These are phyloP conservation scores for Closterium sp. DNA, from an alignment of 139 green algal genomes.

Conservation along the genomic window DNA sequence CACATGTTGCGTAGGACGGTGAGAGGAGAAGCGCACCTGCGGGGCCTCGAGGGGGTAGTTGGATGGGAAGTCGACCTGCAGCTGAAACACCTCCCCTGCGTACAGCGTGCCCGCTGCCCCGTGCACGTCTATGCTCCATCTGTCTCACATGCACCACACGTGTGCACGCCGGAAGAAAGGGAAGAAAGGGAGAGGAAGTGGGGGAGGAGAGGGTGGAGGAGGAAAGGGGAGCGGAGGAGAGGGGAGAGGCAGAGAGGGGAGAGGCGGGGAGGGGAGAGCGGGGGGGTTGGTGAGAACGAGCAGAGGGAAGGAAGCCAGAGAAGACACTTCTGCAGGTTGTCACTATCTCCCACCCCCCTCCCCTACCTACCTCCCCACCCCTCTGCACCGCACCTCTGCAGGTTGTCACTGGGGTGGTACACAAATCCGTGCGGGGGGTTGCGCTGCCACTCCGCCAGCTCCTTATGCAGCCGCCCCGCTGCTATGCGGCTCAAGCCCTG, in stretches of 20 bases:
- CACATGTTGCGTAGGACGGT: too few relatives aligned
- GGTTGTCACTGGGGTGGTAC: constrained; percentile 71
- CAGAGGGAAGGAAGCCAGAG: too few relatives aligned
- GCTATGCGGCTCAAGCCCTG: constrained; percentile 49
- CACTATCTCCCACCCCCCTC: background rate
- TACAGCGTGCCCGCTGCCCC: constrained; percentile 39
- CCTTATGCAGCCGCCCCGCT: constrained; percentile 65
- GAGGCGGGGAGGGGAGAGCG: too few relatives aligned
- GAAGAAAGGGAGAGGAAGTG: too few relatives aligned
- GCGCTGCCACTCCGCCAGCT: constrained; percentile 76
- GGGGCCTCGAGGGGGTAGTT: constrained; percentile 83
- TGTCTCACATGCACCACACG: background rate
- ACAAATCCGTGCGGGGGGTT: constrained; percentile 73
- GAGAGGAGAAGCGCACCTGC: constrained; percentile 56
- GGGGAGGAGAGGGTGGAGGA: background rate
- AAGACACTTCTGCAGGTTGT: too few relatives aligned
- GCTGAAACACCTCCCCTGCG: constrained; percentile 57
- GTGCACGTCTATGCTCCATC: constrained; percentile 45
- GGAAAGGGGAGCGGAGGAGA: too few relatives aligned
- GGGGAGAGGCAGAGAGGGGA: too few relatives aligned
- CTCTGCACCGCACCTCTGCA: constrained; percentile 62
- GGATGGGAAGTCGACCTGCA: constrained; percentile 69
- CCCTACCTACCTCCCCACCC: background rate
- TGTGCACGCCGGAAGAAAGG: background rate
- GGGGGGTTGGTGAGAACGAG: too few relatives aligned